Percentiles rank a stretch among this genome's conserved stretches.
Conservation (phyloP, 768 basidiomycete species). For the Lentinula edodes region DNA sequence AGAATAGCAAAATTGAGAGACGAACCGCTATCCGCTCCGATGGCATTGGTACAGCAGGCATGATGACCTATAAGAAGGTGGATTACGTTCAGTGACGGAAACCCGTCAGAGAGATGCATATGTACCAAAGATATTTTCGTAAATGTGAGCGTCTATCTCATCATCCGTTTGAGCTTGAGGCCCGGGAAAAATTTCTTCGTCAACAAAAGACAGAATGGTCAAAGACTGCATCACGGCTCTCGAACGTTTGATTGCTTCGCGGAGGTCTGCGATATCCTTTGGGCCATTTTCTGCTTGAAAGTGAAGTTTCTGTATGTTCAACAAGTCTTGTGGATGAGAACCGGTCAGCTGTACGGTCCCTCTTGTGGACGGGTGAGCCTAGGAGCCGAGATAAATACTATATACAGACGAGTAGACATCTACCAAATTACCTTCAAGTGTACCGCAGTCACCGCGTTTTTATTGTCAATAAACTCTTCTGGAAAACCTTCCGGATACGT, state of each 20-base stretch:
- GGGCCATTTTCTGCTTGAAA: constrained; percentile 21
- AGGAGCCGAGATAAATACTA: no score
- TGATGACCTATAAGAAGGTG: constrained; percentile 19
- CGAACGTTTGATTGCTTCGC: constrained; percentile 20
- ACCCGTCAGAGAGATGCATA: no score
- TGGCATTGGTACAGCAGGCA: constrained; percentile 25
- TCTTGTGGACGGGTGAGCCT: constrained; percentile 22
- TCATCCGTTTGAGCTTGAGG: constrained; percentile 14
- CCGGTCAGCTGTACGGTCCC: constrained; percentile 26
- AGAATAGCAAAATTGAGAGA: background rate
- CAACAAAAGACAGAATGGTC: constrained; percentile 9
- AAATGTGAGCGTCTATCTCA: constrained; percentile 19
- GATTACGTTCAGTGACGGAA: no score
- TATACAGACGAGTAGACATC: no score
- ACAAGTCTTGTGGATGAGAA: constrained; percentile 22
- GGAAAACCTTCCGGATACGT: constrained; percentile 12
- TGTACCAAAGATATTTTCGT: constrained; percentile 19
- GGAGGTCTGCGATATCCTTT: constrained; percentile 20
- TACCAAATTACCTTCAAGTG: constrained; percentile 13
- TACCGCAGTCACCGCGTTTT: constrained; percentile 19
- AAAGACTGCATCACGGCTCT: constrained; percentile 14
- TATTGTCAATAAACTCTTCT: constrained; percentile 16
- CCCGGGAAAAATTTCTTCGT: constrained; percentile 18
- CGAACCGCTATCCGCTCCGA: constrained; percentile 20
- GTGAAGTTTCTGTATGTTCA: constrained; percentile 23